Conservation (phyloP, 2,329 filamentous ascomycete species). For the Cladosporium sp. region DNA sequence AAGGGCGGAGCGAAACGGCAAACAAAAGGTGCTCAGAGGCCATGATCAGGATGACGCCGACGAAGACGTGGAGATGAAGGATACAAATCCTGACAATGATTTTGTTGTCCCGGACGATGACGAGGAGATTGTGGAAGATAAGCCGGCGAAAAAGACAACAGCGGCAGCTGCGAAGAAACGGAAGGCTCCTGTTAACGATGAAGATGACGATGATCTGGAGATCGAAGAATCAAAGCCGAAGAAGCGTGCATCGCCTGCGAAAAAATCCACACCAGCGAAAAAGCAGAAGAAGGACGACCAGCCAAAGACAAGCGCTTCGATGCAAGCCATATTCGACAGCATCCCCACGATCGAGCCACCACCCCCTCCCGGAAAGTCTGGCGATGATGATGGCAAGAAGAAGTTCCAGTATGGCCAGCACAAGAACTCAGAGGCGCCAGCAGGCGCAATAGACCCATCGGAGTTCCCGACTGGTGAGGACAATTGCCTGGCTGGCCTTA, state of each 20-base stretch:
- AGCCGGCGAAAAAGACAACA: conserved; percentile 33
- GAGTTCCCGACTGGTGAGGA: conserved; percentile 78
- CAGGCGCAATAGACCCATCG: conserved; percentile 55
- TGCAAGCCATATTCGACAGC: conserved; percentile 80
- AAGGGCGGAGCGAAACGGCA: conserved; percentile 20
- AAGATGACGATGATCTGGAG: conserved; percentile 46
- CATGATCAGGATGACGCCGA: conserved; percentile 34
- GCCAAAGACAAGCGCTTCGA: conserved; percentile 59
- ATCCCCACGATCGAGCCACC: conserved; percentile 79
- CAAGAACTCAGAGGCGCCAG: conserved; percentile 47
- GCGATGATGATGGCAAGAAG: conserved; percentile 44
- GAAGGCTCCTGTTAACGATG: conserved; percentile 53
- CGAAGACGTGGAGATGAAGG: conserved; percentile 49
- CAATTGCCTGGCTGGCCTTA: conserved; percentile 82
- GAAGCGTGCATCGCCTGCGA: conserved; percentile 33
- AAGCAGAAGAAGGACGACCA: conserved; percentile 59
- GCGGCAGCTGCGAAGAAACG: conserved; percentile 44
- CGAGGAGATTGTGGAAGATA: conserved; percentile 33
- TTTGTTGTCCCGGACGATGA: conserved; percentile 40
- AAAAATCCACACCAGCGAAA: conserved; percentile 45
- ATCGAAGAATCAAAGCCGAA: conserved; percentile 40
- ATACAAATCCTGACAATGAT: conserved; percentile 39
- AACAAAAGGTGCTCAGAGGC: conserved; percentile 49
- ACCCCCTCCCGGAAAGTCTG: conserved; percentile 63
- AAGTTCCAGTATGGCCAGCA: conserved; percentile 72